These are phyloP conservation scores for Phragmites australis DNA, from an alignment of 176 grass and related monocot genomes.

Conservation along the genomic window DNA sequence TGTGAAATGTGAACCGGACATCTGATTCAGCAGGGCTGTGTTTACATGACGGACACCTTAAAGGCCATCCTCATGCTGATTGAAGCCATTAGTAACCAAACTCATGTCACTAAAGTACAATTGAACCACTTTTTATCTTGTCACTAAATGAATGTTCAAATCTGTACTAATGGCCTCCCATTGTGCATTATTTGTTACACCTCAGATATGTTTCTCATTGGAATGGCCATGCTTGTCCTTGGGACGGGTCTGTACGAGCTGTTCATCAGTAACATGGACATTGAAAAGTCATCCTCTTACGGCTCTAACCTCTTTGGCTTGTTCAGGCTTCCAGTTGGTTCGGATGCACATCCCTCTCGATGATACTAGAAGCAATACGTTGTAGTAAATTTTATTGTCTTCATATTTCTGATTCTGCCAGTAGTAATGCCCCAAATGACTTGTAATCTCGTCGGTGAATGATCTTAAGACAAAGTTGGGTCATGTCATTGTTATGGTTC, in stretches of 20 bases:
- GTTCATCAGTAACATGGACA: slow-evolving; percentile 89
- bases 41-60: slow-evolving; percentile 66
- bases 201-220: slow-evolving; percentile 84
- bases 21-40: slow-evolving; percentile 55
- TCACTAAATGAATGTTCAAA: no score
- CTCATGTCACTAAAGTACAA: background rate
- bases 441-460: slow-evolving; percentile 72
- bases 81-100: slow-evolving; percentile 76
- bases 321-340: slow-evolving; percentile 73
- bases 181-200: slow-evolving; percentile 5
- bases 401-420: slow-evolving; percentile 12
- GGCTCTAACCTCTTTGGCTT: slow-evolving; percentile 85
- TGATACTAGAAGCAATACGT: background rate
- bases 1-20: background rate
- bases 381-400: background rate
- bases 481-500: slow-evolving; percentile 84
- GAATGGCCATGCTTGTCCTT: slow-evolving; percentile 88
- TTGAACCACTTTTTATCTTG: background rate
- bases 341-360: background rate
- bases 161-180: background rate
- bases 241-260: slow-evolving; percentile 89
- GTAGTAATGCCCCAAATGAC: slow-evolving; percentile 80
- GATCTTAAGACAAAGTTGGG: slow-evolving; percentile 94
- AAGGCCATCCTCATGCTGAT: slow-evolving; percentile 69
- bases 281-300: slow-evolving; percentile 9